These are phyloP conservation scores for Quercus cerris DNA, from an alignment of 306 rosid species.

Conservation along the genomic window DNA sequence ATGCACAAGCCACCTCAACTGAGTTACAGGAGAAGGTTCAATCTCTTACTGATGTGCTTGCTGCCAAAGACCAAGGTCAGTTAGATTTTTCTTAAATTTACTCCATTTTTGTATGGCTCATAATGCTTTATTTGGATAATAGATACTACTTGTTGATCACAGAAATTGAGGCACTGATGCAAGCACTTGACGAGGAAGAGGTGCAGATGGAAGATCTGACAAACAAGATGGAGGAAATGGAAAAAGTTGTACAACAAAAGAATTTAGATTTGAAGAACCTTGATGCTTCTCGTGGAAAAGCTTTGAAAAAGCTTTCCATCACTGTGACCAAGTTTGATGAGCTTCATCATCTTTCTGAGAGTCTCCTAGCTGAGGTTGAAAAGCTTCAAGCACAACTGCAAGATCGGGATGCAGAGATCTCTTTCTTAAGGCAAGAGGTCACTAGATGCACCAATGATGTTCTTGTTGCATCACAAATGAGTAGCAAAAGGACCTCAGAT, in stretches of 20 bases:
- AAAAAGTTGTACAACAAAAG: conserved; percentile 63
- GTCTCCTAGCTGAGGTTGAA: conserved; percentile 91
- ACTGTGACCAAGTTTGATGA: conserved; percentile 93
- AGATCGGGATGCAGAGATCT: conserved; percentile 90
- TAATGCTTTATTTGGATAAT: background rate
- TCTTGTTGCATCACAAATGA: conserved; percentile 76
- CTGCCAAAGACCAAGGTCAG: conserved; percentile 88
- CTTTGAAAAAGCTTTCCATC: conserved; percentile 70
- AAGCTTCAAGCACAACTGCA: conserved; percentile 87
- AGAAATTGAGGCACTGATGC: conserved; percentile 91
- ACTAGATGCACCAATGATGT: conserved; percentile 90
- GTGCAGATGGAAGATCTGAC: conserved; percentile 74
- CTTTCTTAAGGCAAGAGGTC: conserved; percentile 97
- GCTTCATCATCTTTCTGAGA: conserved; percentile 84
- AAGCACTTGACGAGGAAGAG: conserved; percentile 97
- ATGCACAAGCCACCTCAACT: conserved; percentile 40
- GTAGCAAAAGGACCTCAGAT: conserved; percentile 54
- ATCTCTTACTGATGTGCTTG: conserved; percentile 57
- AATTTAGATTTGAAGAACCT: conserved; percentile 62
- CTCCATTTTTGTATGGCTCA: background rate
- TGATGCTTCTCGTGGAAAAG: conserved; percentile 77
- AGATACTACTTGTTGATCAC: conserved; percentile 33
- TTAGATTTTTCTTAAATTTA: conserved; percentile 7
- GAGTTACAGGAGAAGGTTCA: conserved; percentile 66
- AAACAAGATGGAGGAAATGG: conserved; percentile 62